A percentile compares a stretch with the other conserved stretches of the same genome.
phyloP scores from a whole-genome alignment of 352 stramenopile species.

The Phytophthora cajani region DNA sequence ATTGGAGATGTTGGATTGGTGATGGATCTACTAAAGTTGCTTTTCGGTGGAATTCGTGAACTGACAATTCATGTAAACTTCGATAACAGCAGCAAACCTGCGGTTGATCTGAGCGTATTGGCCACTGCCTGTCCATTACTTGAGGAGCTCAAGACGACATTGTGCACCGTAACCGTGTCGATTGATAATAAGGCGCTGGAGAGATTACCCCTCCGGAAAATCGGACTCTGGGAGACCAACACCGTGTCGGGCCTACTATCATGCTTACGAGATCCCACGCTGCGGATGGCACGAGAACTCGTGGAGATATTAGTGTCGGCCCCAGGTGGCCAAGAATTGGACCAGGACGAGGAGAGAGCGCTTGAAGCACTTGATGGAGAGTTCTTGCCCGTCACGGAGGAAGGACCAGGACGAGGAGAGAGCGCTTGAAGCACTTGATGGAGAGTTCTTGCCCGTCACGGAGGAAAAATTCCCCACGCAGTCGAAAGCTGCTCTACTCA shows the following conservation, averaged over 20 bases:
- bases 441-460: neutral
- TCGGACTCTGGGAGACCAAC: neutral
- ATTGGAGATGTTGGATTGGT: neutral
- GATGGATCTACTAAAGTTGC: neutral
- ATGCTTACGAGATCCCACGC: neutral
- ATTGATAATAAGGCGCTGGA: neutral
- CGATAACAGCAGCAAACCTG: neutral
- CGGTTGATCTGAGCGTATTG: neutral
- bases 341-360: neutral
- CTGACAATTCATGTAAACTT: neutral
- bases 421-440: neutral
- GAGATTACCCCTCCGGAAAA: neutral
- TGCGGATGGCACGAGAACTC: neutral
- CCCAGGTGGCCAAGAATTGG: neutral
- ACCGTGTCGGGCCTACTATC: neutral
- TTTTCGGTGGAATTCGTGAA: neutral
- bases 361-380: neutral
- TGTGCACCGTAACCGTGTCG: neutral
- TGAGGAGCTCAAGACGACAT: neutral
- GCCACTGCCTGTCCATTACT: neutral
- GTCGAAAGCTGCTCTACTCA: neutral
- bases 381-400: neutral
- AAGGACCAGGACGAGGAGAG: neutral
- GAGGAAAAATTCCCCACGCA: neutral
- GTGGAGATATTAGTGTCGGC: neutral